Evolutionary conservation across 176 grass and related monocot species (phyloP).

Genomic region (Avena sativa): DNA sequence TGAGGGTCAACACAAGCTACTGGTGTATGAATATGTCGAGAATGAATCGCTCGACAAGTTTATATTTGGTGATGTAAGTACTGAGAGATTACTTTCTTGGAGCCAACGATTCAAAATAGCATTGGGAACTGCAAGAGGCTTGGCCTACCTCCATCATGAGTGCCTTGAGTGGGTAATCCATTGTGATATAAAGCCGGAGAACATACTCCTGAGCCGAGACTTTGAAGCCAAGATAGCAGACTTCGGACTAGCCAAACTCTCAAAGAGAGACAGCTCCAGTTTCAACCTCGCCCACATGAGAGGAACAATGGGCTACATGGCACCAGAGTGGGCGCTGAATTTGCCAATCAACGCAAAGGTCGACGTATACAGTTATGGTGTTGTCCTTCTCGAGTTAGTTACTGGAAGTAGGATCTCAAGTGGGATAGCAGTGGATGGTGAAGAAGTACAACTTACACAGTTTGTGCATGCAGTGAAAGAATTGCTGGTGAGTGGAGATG

Average conservation of each 20-base stretch:
- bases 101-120: conserved; percentile 78
- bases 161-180: conserved; percentile 86
- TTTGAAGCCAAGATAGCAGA: conserved; percentile 83
- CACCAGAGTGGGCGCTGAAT: conserved; percentile 67
- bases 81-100: conserved; percentile 57
- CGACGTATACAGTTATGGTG: conserved; percentile 66
- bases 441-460: conserved; percentile 22
- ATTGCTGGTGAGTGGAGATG: conserved; percentile 35
- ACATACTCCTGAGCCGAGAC: conserved; percentile 69
- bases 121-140: conserved; percentile 58
- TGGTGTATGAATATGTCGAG: conserved; percentile 74
- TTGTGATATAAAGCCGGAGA: conserved; percentile 85
- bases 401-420: conserved; percentile 58
- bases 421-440: conserved; percentile 40
- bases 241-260: conserved; percentile 73
- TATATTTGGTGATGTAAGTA: conserved; percentile 54
- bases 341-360: conserved; percentile 60
- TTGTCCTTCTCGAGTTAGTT: conserved; percentile 67
- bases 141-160: conserved; percentile 85
- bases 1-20: conserved; percentile 47
- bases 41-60: conserved; percentile 71
- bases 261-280: conserved; percentile 51
- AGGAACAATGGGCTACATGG: conserved; percentile 79
- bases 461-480: conserved; percentile 49
- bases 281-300: conserved; percentile 57